A percentile compares a stretch with the other conserved stretches of the same genome.
phyloP scores from a whole-genome alignment of 441 rosid genomes.

The Populus tomentosa region DNA sequence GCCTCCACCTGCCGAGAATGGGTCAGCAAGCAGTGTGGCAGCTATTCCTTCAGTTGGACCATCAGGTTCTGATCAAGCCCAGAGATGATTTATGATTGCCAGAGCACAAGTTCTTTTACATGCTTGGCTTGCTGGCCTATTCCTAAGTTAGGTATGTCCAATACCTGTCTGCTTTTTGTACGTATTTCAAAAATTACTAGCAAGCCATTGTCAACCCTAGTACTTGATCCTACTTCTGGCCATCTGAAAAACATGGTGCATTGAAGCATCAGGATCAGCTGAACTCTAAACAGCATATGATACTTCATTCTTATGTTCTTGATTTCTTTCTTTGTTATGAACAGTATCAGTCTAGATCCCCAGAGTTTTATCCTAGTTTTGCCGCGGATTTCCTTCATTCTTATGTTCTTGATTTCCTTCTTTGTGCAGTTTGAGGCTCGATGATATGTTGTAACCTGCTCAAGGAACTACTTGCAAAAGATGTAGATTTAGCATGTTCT shows the following conservation, averaged over 20 bases:
- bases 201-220: neutral
- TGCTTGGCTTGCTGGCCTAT: conserved; percentile 48
- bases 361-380: no score
- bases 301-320: no score
- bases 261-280: neutral
- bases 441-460: conserved; percentile 28
- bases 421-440: conserved; percentile 32
- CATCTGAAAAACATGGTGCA: neutral
- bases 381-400: neutral
- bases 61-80: conserved; percentile 84
- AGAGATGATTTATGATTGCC: conserved; percentile 53
- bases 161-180: neutral
- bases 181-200: neutral
- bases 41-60: conserved; percentile 67
- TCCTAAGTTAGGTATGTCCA: conserved; percentile 29
- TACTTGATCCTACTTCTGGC: neutral
- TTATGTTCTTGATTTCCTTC: neutral
- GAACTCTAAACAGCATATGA: neutral
- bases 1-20: conserved; percentile 88
- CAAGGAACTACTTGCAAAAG: conserved; percentile 27
- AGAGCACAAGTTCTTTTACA: conserved; percentile 43
- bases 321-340: no score
- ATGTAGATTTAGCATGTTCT: conserved; percentile 35
- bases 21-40: conserved; percentile 58
- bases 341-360: neutral